phyloP scores from a whole-genome alignment of 768 basidiomycete species.

The Suillus spraguei region DNA sequence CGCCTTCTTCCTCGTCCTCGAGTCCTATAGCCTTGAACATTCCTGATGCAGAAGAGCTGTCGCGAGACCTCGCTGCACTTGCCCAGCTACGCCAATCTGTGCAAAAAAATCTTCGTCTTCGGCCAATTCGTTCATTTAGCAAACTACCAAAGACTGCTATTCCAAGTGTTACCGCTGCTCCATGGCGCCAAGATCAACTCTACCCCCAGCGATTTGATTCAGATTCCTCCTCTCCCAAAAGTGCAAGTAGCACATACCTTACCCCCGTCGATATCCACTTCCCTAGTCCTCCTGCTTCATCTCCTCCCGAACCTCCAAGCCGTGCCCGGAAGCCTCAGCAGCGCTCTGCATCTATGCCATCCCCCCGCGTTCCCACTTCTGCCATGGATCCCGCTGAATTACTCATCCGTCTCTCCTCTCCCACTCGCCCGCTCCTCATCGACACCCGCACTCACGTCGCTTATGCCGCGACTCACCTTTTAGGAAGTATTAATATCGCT shows the following conservation, averaged over 20 bases:
- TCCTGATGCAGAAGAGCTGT: conserved; percentile 55
- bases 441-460: conserved; percentile 77
- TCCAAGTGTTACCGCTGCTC: background rate
- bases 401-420: conserved; percentile 49
- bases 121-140: conserved; percentile 69
- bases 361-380: conserved; percentile 37
- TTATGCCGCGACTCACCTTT: conserved; percentile 66
- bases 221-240: conserved; percentile 40
- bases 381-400: conserved; percentile 46
- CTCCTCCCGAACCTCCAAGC: conserved; percentile 18
- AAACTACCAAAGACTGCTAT: conserved; percentile 49
- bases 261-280: conserved; percentile 47
- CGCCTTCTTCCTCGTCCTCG: conserved; percentile 33
- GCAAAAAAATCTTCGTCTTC: conserved; percentile 73
- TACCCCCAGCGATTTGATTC: conserved; percentile 12
- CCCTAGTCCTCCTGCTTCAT: conserved; percentile 29
- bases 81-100: conserved; percentile 72
- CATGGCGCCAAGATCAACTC: conserved; percentile 10
- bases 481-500: conserved; percentile 77
- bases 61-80: conserved; percentile 66
- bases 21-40: conserved; percentile 20
- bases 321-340: conserved; percentile 16
- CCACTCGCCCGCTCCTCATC: conserved; percentile 65
- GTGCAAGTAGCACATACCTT: conserved; percentile 53
- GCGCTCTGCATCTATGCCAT: conserved; percentile 15